These are phyloP conservation scores for Cupressus sempervirens DNA, from an alignment of 75 land plant genomes.

Conservation along the genomic window DNA sequence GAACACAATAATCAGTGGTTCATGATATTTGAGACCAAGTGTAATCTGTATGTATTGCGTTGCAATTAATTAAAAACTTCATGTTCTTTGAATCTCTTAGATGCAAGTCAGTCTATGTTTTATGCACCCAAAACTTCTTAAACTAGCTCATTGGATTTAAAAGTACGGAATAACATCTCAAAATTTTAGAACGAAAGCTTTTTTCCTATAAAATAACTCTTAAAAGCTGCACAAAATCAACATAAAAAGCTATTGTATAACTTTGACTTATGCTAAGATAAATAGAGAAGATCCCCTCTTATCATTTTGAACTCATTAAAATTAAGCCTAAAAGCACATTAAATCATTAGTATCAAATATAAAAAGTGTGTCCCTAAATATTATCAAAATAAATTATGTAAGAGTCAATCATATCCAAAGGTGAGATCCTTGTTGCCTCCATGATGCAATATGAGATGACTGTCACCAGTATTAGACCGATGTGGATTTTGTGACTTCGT, in stretches of 20 bases:
- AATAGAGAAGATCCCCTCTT: neutral
- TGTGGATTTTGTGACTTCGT: neutral
- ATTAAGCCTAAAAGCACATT: neutral
- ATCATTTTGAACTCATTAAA: neutral
- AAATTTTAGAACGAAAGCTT: neutral
- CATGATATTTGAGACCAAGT: neutral
- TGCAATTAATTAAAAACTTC: neutral
- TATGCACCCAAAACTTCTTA: neutral
- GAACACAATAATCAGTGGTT: neutral
- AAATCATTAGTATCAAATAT: neutral
- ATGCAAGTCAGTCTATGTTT: neutral
- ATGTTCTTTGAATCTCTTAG: neutral
- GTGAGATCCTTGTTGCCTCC: neutral
- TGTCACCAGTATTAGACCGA: neutral
- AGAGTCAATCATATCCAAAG: neutral
- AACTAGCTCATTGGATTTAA: neutral
- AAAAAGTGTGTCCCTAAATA: too few relatives aligned
- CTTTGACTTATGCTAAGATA: neutral
- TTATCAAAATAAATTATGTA: neutral
- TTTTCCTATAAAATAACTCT: neutral
- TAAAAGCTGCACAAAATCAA: neutral
- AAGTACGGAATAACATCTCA: neutral
- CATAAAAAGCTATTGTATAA: neutral
- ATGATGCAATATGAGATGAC: neutral
- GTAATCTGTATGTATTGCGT: neutral